Percentiles rank a stretch among this genome's conserved stretches.
phyloP scores from a whole-genome alignment of 2,329 filamentous ascomycete species.

The Coniochaeta ligniaria region DNA sequence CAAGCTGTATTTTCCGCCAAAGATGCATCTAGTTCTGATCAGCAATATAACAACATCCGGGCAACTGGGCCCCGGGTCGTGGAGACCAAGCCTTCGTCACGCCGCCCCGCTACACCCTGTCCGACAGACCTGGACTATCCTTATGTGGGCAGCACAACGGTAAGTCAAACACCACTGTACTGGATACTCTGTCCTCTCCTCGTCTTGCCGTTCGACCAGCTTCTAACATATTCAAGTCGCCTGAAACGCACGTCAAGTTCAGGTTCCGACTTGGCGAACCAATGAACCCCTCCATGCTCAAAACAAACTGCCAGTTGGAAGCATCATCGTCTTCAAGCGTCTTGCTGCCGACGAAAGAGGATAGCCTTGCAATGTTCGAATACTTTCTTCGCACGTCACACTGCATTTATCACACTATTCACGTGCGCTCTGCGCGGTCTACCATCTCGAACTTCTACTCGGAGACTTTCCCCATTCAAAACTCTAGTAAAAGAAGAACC shows the following conservation, averaged over 20 bases:
- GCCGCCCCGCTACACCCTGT: neutral
- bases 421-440: slow-evolving; percentile 13
- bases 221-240: neutral
- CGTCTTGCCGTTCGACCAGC: neutral
- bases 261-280: slow-evolving; percentile 4
- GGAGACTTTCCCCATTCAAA: neutral
- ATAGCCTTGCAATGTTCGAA: slow-evolving; percentile 17
- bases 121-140: slow-evolving; percentile 6
- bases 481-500: slow-evolving; percentile 8
- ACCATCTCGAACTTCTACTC: neutral
- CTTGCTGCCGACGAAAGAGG: slow-evolving; percentile 14
- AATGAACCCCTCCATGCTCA: neutral
- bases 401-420: slow-evolving; percentile 17
- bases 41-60: neutral
- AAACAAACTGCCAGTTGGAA: slow-evolving; percentile 1
- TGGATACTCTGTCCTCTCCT: neutral
- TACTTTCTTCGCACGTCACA: slow-evolving; percentile 20
- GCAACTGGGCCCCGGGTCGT: neutral
- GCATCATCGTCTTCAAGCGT: neutral
- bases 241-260: slow-evolving; percentile 3
- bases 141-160: neutral
- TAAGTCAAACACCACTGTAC: slow-evolving; percentile 1
- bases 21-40: neutral
- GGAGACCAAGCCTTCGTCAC: neutral
- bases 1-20: slow-evolving; percentile 16